These are phyloP conservation scores for Aspergillus neotritici DNA, from an alignment of 2,329 filamentous ascomycete genomes.

Conservation along the genomic window DNA sequence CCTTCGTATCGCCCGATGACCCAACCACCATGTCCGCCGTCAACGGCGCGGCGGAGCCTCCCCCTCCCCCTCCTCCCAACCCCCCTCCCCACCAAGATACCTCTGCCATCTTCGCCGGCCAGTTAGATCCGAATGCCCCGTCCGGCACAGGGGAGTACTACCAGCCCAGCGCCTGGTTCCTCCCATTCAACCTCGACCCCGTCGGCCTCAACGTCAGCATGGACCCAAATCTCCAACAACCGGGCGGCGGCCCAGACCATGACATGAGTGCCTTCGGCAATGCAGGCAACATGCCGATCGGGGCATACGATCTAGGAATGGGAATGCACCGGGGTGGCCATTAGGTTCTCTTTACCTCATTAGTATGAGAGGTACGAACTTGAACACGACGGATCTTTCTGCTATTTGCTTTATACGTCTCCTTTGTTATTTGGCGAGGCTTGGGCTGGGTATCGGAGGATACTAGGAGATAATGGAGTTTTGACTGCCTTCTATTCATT, in stretches of 20 bases:
- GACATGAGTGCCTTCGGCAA: constrained; percentile 20
- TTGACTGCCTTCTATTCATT: not conserved
- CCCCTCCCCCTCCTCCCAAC: not conserved
- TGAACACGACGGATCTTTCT: not conserved
- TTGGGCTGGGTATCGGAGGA: not conserved
- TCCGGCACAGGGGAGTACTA: constrained; percentile 35
- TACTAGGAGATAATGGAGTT: too few species aligned
- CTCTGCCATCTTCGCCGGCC: constrained; percentile 30
- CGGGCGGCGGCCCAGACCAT: constrained; percentile 4
- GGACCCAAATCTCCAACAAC: constrained; percentile 9
- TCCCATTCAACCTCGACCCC: constrained; percentile 87
- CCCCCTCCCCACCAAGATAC: constrained; percentile 12
- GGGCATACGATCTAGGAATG: constrained; percentile 24
- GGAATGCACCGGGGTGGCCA: constrained; percentile 13
- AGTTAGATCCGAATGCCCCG: constrained; percentile 31
- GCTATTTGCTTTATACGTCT: constrained; percentile 2
- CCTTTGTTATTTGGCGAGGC: not conserved
- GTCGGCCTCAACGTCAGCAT: constrained; percentile 19
- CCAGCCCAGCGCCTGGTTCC: constrained; percentile 70
- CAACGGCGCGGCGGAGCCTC: constrained; percentile 18
- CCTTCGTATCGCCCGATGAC: constrained; percentile 27
- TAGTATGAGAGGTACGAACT: constrained; percentile 6
- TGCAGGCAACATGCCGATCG: constrained; percentile 19
- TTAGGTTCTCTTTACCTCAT: not conserved
- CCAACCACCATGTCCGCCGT: constrained; percentile 23